These are phyloP conservation scores for Blastocystis sp. DNA, from an alignment of 352 stramenopile species.

Conservation along the genomic window DNA sequence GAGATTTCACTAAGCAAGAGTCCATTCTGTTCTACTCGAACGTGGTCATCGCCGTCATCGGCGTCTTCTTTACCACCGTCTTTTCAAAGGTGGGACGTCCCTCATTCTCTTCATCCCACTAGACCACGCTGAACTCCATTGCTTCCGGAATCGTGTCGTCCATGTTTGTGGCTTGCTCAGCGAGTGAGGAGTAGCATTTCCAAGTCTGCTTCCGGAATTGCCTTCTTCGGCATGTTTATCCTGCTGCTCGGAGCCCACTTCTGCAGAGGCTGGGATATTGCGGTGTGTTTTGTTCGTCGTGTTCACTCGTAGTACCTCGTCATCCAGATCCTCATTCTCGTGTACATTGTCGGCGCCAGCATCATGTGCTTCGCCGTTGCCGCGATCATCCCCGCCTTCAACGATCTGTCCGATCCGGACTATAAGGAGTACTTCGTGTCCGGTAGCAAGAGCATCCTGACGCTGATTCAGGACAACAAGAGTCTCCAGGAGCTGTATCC, in stretches of 20 bases:
- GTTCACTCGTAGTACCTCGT: slow-evolving; percentile 15
- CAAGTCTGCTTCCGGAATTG: neutral
- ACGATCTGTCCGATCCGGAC: neutral
- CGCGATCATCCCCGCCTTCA: neutral
- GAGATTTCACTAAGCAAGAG: slow-evolving; percentile 29
- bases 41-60: neutral
- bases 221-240: slow-evolving; percentile 12
- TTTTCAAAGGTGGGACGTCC: neutral
- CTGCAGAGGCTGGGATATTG: neutral
- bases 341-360: neutral
- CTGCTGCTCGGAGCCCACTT: slow-evolving; percentile 15
- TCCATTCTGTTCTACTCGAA: slow-evolving; percentile 1
- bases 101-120: neutral
- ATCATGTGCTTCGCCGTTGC: neutral
- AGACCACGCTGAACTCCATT: neutral
- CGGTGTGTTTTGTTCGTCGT: neutral
- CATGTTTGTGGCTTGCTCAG: neutral
- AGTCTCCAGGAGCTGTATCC: neutral
- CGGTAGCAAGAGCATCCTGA: neutral
- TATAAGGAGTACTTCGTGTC: neutral
- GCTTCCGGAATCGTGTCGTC: neutral
- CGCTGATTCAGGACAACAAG: neutral
- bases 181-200: slow-evolving; percentile 1
- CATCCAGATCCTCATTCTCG: slow-evolving; percentile 5
- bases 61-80: neutral